A percentile compares a stretch with the other conserved stretches of the same genome.
These are phyloP conservation scores for Eucalyptus tenuipes DNA, from an alignment of 345 rosid species.

Conservation along the genomic window DNA sequence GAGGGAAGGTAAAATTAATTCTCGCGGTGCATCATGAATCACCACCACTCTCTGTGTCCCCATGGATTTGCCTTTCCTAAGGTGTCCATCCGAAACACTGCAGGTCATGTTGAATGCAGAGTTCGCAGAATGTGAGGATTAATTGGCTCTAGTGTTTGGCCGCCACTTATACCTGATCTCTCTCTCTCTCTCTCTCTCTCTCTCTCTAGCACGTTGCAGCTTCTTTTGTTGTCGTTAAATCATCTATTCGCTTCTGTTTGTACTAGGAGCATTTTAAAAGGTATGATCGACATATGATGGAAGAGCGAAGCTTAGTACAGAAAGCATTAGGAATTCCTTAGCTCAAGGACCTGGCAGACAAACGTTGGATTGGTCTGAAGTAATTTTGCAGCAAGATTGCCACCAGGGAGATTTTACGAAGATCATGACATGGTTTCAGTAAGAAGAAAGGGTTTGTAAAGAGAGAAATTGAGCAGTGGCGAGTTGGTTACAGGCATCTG, in stretches of 20 bases:
- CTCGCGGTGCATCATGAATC: constrained; percentile 30
- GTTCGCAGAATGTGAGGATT: not conserved
- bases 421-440: not conserved
- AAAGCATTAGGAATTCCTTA: not conserved
- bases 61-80: not conserved
- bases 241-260: not conserved
- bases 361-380: not conserved
- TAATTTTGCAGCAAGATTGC: not conserved
- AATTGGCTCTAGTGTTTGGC: not conserved
- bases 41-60: constrained; percentile 24
- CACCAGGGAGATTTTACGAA: not conserved
- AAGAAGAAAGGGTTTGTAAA: not conserved
- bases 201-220: not conserved
- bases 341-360: not conserved
- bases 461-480: not conserved
- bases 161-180: not conserved
- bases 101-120: not conserved
- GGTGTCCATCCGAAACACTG: not conserved
- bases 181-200: not conserved
- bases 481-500: not conserved
- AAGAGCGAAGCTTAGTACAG: not conserved
- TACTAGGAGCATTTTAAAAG: not conserved
- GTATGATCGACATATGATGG: not conserved
- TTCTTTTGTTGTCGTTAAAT: not conserved
- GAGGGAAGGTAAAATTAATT: constrained; percentile 2